Percentiles rank a stretch among this genome's conserved stretches.
Conservation (phyloP, 164 flowering plant species). For the Taxillus chinensis region DNA sequence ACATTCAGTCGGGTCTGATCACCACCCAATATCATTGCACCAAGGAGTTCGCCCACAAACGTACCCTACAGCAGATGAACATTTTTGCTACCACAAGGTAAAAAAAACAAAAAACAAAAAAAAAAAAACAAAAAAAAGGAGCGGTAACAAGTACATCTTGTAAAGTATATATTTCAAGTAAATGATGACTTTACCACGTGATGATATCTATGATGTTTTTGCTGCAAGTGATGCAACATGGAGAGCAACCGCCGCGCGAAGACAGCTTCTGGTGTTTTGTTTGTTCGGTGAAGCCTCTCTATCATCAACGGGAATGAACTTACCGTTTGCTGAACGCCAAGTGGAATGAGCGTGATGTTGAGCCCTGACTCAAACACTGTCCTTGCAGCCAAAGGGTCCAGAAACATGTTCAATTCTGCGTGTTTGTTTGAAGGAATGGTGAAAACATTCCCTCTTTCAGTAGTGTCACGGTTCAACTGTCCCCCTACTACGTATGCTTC, state of each 20-base stretch:
- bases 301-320: constrained; percentile 35
- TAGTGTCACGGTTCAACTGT: constrained; percentile 22
- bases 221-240: constrained; percentile 33
- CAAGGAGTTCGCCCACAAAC: constrained; percentile 81
- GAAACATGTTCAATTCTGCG: constrained; percentile 88
- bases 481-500: constrained; percentile 78
- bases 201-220: constrained; percentile 37
- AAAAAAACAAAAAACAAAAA: no score
- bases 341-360: constrained; percentile 62
- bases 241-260: constrained; percentile 45
- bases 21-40: constrained; percentile 47
- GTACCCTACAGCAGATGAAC: constrained; percentile 36
- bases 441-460: constrained; percentile 66
- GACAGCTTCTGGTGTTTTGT: constrained; percentile 52
- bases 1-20: constrained; percentile 27
- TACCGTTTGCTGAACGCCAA: constrained; percentile 39
- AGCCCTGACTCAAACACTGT: constrained; percentile 50
- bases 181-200: constrained; percentile 43
- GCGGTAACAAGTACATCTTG: no score
- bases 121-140: no score
- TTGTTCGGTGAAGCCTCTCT: constrained; percentile 16
- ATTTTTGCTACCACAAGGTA: neutral
- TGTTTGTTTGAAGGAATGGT: constrained; percentile 52
- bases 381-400: constrained; percentile 84
- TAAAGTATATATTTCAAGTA: no score